These are phyloP conservation scores for Vitellaria paradoxa DNA, from an alignment of 179 eudicot species.

Conservation along the genomic window DNA sequence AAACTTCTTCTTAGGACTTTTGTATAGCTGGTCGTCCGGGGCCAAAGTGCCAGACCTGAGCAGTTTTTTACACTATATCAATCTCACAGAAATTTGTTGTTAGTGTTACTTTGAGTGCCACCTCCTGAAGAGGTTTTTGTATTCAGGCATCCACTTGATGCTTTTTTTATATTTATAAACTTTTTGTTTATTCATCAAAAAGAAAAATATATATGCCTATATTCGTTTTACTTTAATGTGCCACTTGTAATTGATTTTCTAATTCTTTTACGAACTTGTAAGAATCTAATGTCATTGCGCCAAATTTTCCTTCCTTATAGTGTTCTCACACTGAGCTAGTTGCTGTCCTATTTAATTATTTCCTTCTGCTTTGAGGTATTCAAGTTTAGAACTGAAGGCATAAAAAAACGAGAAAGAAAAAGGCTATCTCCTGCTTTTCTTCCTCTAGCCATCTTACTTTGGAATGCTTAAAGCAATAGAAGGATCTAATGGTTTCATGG, in stretches of 20 bases:
- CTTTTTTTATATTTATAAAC: no score
- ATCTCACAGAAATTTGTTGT: no score
- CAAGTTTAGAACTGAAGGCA: not conserved
- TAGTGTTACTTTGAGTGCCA: no score
- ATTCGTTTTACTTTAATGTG: not conserved
- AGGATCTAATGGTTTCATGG: conserved; percentile 6
- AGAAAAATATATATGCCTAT: not conserved
- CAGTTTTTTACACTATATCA: no score
- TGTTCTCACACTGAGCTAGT: no score
- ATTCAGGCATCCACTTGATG: no score
- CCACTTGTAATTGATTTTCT: not conserved
- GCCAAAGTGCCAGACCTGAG: no score
- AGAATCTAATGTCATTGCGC: conserved; percentile 2
- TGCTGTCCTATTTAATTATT: not conserved
- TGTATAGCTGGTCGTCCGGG: no score
- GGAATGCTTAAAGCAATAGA: conserved; percentile 12
- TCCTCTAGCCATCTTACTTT: conserved; percentile 7
- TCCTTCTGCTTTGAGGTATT: not conserved
- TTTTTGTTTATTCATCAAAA: no score
- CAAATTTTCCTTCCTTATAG: not conserved
- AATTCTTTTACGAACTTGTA: not conserved
- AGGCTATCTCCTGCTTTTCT: conserved; percentile 4
- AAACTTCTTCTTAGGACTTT: no score
- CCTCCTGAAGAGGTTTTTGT: no score
- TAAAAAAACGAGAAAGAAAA: conserved; percentile 1